Conservation (phyloP, 2,329 filamentous ascomycete species). For the Sarocladium oryzae region DNA sequence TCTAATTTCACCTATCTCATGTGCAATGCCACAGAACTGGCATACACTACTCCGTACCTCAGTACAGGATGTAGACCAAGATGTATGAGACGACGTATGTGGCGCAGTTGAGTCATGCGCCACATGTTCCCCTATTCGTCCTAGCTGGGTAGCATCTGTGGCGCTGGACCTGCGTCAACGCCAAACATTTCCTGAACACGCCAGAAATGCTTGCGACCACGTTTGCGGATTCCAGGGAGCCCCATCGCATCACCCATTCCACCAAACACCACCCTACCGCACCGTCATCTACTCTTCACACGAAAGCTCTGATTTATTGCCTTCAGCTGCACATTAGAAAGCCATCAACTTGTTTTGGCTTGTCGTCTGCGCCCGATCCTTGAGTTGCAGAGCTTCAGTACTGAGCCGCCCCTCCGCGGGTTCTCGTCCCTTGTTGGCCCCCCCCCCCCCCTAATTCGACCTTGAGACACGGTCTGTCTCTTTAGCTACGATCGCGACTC, state of each 20-base stretch:
- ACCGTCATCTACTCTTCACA: neutral
- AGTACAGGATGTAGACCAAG: no score
- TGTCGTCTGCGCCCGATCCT: neutral
- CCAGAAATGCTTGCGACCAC: slow-evolving; percentile 3
- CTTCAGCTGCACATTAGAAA: neutral
- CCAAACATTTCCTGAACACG: neutral
- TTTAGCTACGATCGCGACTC: neutral
- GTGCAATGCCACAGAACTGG: no score
- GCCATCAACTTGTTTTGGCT: neutral
- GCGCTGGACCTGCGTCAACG: slow-evolving; percentile 1
- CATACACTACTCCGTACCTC: no score
- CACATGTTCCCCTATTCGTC: neutral
- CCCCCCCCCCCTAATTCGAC: neutral
- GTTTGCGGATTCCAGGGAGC: neutral
- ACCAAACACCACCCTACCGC: neutral
- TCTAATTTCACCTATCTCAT: no score
- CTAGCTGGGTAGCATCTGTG: neutral
- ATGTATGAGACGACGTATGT: no score
- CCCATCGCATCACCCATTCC: neutral
- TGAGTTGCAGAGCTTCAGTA: neutral
- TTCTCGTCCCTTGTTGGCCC: no score
- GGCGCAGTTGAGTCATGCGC: neutral
- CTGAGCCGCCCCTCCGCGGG: neutral
- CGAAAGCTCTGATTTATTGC: no score
- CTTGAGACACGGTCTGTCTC: neutral